A percentile compares a stretch with the other conserved stretches of the same genome.
phyloP scores from a whole-genome alignment of 768 basidiomycete genomes.

The Termitomyces sp. region DNA sequence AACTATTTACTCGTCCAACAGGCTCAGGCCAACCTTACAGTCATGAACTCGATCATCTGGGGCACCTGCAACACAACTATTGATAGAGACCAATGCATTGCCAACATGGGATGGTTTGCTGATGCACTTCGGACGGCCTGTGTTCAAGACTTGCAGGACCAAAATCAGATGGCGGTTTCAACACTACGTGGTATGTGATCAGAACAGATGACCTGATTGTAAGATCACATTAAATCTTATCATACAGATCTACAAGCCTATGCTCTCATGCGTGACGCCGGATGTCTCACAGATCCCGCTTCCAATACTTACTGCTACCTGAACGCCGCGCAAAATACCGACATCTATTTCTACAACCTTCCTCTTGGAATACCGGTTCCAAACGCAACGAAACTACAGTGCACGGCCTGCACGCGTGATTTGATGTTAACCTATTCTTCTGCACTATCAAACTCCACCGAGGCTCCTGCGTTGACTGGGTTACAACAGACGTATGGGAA shows the following conservation, averaged over 20 bases:
- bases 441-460: conserved; percentile 35
- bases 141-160: conserved; percentile 48
- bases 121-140: conserved; percentile 49
- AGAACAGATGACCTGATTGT: neutral
- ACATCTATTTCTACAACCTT: conserved; percentile 70
- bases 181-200: conserved; percentile 53
- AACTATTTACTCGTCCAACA: conserved; percentile 23
- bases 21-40: conserved; percentile 62
- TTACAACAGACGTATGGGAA: conserved; percentile 46
- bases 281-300: conserved; percentile 56
- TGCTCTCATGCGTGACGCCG: conserved; percentile 55
- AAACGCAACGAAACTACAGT: conserved; percentile 47
- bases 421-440: conserved; percentile 54
- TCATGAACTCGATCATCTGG: conserved; percentile 71
- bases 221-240: neutral
- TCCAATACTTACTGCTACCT: conserved; percentile 74
- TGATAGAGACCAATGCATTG: conserved; percentile 48
- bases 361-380: conserved; percentile 60
- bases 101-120: conserved; percentile 69
- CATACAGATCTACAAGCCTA: conserved; percentile 61
- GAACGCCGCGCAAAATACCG: conserved; percentile 53
- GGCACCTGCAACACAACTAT: conserved; percentile 73
- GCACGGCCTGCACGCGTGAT: conserved; percentile 62
- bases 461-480: conserved; percentile 15
- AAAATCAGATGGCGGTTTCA: conserved; percentile 49